Base-by-base conservation (phyloP, 2,329 filamentous ascomycete species). In the Penicillium sp. region DNA sequence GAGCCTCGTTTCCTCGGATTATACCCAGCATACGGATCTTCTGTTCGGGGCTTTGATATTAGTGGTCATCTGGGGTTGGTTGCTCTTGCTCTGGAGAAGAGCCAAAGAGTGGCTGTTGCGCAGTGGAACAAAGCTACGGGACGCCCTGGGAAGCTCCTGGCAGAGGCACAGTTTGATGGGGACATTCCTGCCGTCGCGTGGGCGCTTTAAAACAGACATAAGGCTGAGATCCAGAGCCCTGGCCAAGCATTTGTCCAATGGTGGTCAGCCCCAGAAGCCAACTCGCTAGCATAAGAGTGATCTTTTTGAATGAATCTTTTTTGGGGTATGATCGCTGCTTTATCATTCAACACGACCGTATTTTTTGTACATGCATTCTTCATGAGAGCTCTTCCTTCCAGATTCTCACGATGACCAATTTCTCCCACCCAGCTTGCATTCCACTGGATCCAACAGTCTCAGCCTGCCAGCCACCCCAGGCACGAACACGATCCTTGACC, bases 361-460 rank as follows among this genome's bases (percentile, higher is more conserved):
- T 13, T 46, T 16, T 5, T 38, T 27, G 34, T 21, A 13, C 14
- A n/a, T 40, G 5, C 10, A 22, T 16, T 38, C 22, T 10, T 16
- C 31, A 50, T 13, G 24, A 36, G 13, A 3, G 10, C 38, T 57
- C 50, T 13, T 64, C 63, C 66, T 85, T 83, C 89, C 90, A 96
- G 69, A 96, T 89, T 69, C 92, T 84, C 63, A 97, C 78, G 65
- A 99, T 88, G 68, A 92, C 88, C 72, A 99, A 78, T 76, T 89
- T 95, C 78, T 99, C 94, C 92, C 93, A 96, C 0, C 94, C 94
- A 29, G 89, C 93, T 72, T 88, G 85, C 78, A 88, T 91, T 45
- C 93, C 93, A 72, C 91, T 97, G 50, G 81, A 83, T 6, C 89
- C 88, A 4, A 96, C 92, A 16, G 84, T 90, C 70, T 92, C 86